Evolutionary conservation across 345 rosid genomes (phyloP).

Genomic region (Lepidium africanum): DNA sequence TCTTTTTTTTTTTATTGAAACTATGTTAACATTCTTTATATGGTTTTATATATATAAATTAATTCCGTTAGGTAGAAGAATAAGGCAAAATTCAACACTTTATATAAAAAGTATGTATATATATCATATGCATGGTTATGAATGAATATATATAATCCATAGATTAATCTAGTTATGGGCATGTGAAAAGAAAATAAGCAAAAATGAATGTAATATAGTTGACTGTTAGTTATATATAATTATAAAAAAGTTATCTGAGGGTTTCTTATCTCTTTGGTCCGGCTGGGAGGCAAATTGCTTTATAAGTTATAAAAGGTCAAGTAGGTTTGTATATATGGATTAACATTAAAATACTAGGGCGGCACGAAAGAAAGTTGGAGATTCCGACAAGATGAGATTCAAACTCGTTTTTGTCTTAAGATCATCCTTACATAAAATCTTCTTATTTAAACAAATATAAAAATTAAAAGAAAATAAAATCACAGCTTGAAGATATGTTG

Average conservation of each 20-base stretch:
- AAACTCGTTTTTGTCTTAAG: slow-evolving; percentile 28
- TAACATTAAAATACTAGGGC: slow-evolving; percentile 12
- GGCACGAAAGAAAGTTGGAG: slow-evolving; percentile 26
- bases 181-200: slow-evolving; percentile 23
- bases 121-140: slow-evolving; percentile 8
- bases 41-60: background rate
- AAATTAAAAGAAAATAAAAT: slow-evolving; percentile 8
- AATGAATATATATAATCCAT: background rate
- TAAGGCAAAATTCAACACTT: background rate
- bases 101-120: background rate
- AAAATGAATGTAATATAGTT: slow-evolving; percentile 25
- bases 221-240: slow-evolving; percentile 8
- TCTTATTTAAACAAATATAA: background rate
- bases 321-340: slow-evolving; percentile 18
- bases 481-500: slow-evolving; percentile 28
- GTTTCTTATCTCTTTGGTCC: slow-evolving; percentile 21
- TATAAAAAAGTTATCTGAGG: slow-evolving; percentile 6
- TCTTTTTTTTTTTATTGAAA: background rate
- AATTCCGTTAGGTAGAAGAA: background rate
- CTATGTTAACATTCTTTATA: background rate
- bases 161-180: slow-evolving; percentile 13
- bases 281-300: slow-evolving; percentile 20
- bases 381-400: slow-evolving; percentile 35
- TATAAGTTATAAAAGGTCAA: slow-evolving; percentile 20
- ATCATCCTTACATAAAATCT: slow-evolving; percentile 25